phyloP scores from a whole-genome alignment of 140 eudicot genomes.

The Cichorium intybus region DNA sequence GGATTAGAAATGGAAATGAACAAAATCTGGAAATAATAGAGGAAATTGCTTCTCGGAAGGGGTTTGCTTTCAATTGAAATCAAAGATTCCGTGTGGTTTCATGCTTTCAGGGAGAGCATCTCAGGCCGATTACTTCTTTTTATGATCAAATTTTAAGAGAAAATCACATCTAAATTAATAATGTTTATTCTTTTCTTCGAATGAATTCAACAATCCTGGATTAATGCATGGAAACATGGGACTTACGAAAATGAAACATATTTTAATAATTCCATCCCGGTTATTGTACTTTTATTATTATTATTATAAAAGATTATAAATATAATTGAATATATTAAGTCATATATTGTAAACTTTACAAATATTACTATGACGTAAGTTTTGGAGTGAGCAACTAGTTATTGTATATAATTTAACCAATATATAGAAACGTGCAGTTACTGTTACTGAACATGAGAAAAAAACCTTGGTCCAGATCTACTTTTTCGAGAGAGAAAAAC shows the following conservation, averaged over 20 bases:
- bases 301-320: background rate
- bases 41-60: constrained; percentile 25
- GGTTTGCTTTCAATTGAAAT: constrained; percentile 37
- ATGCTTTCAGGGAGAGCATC: constrained; percentile 44
- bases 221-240: constrained; percentile 40
- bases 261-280: background rate
- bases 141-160: background rate
- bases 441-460: no score
- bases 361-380: no score
- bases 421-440: no score
- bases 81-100: constrained; percentile 47
- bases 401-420: no score
- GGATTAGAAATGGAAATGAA: constrained; percentile 8
- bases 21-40: constrained; percentile 13
- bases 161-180: background rate
- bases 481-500: no score
- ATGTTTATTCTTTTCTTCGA: constrained; percentile 33
- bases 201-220: constrained; percentile 34
- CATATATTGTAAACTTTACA: no score
- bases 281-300: background rate
- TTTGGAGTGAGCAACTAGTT: no score
- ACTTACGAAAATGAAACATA: constrained; percentile 1
- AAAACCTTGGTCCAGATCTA: no score
- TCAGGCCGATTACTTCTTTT: constrained; percentile 21
- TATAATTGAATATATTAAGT: background rate